These are phyloP conservation scores for Metschnikowia henanensis DNA, from an alignment of 805 yeast species.

Conservation along the genomic window DNA sequence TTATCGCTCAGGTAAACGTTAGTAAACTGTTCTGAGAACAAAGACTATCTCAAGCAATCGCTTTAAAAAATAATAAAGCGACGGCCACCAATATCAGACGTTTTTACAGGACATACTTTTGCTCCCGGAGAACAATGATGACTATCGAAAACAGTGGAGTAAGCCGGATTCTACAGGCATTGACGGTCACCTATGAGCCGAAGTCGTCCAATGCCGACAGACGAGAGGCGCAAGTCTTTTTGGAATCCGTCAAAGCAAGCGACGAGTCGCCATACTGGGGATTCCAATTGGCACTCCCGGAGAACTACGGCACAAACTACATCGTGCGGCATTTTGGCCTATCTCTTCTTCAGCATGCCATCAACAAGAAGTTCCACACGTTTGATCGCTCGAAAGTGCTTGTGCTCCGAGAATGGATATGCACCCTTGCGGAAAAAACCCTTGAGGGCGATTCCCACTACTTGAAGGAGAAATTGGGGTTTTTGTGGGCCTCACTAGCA, in stretches of 20 bases:
- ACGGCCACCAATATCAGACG: no score
- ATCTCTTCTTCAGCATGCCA: slow-evolving; percentile 72
- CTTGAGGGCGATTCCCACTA: slow-evolving; percentile 79
- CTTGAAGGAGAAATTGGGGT: slow-evolving; percentile 85
- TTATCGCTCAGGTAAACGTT: no score
- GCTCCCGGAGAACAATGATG: slow-evolving; percentile 8
- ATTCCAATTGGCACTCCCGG: slow-evolving; percentile 71
- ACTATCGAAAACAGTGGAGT: slow-evolving; percentile 69
- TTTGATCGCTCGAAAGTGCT: slow-evolving; percentile 55
- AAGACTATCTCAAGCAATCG: no score
- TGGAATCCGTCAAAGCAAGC: slow-evolving; percentile 73
- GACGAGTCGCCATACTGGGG: slow-evolving; percentile 94
- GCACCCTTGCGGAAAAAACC: slow-evolving; percentile 68
- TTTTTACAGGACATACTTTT: no score
- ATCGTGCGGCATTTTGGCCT: slow-evolving; percentile 91
- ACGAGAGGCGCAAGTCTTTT: slow-evolving; percentile 56
- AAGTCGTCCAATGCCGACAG: slow-evolving; percentile 57
- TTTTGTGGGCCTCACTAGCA: slow-evolving; percentile 87
- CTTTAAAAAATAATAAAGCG: no score
- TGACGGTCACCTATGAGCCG: slow-evolving; percentile 71
- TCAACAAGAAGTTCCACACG: slow-evolving; percentile 55
- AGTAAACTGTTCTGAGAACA: no score
- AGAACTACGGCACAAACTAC: slow-evolving; percentile 54
- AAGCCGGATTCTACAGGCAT: slow-evolving; percentile 72
- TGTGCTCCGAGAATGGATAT: slow-evolving; percentile 81